Conservation (phyloP, 768 basidiomycete genomes). For the Tricholomella constricta region DNA sequence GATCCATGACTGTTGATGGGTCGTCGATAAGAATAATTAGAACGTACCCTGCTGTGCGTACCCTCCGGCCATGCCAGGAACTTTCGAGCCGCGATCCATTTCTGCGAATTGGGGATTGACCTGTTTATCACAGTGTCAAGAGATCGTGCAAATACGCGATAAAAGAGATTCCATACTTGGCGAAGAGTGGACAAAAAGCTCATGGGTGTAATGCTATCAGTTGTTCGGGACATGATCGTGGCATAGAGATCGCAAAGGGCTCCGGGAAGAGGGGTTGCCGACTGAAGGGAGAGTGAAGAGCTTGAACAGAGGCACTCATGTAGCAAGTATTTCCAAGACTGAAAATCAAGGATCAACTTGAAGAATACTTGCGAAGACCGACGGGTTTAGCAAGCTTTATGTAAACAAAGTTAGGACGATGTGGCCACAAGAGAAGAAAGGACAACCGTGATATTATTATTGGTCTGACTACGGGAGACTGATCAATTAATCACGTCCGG, state of each 20-base stretch:
- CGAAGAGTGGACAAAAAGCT: slow-evolving; percentile 72
- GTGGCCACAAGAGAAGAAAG: too few species aligned
- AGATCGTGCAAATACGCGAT: neutral
- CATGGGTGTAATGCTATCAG: slow-evolving; percentile 72
- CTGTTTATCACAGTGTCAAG: too few species aligned
- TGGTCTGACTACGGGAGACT: too few species aligned
- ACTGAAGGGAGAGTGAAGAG: slow-evolving; percentile 63
- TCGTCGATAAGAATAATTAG: neutral
- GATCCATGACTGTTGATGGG: neutral
- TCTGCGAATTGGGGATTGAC: slow-evolving; percentile 93
- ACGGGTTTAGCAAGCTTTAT: slow-evolving; percentile 84
- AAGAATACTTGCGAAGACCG: slow-evolving; percentile 70
- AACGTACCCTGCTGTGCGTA: slow-evolving; percentile 79
- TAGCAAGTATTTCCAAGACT: slow-evolving; percentile 95
- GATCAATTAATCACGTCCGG: too few species aligned
- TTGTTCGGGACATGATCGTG: slow-evolving; percentile 74
- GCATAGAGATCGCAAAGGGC: slow-evolving; percentile 69
- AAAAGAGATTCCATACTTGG: slow-evolving; percentile 33
- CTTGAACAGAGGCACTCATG: slow-evolving; percentile 95
- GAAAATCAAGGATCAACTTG: too few species aligned
- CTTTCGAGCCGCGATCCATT: slow-evolving; percentile 44
- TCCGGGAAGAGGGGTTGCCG: slow-evolving; percentile 45
- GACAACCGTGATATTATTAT: too few species aligned
- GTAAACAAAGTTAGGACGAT: slow-evolving; percentile 15
- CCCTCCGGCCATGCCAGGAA: slow-evolving; percentile 36